phyloP scores from a whole-genome alignment of 495 filamentous ascomycete genomes.

The Viridothelium virens region DNA sequence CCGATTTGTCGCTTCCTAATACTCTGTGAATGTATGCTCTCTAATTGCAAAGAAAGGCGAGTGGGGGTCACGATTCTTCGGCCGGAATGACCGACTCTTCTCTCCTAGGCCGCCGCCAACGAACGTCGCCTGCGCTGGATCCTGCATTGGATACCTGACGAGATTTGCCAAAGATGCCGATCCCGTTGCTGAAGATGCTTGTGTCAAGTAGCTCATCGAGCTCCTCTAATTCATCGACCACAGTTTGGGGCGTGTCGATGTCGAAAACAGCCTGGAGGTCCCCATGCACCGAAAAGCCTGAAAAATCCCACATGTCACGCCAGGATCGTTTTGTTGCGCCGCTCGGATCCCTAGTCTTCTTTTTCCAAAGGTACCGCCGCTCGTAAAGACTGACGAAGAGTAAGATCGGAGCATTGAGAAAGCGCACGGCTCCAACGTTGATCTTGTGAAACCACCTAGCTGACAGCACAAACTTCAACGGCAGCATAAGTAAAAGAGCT shows the following conservation, averaged over 20 bases:
- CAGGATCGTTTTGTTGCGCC: constrained; percentile 39
- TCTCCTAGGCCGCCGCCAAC: not conserved
- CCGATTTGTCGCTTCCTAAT: not conserved
- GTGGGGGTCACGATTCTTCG: not conserved
- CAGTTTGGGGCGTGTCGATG: constrained; percentile 52
- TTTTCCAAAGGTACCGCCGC: constrained; percentile 41
- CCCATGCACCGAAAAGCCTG: constrained; percentile 51
- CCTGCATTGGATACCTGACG: not conserved
- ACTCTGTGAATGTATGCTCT: not conserved
- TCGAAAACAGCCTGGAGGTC: constrained; percentile 64
- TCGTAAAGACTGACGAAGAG: constrained; percentile 53
- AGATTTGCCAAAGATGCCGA: constrained; percentile 34
- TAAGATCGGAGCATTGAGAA: constrained; percentile 58
- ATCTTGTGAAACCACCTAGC: constrained; percentile 73
- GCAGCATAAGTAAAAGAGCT: constrained; percentile 54
- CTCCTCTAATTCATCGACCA: constrained; percentile 50
- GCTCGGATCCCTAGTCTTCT: constrained; percentile 33
- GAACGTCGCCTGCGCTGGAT: not conserved
- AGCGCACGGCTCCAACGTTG: constrained; percentile 56
- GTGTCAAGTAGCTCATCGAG: constrained; percentile 38
- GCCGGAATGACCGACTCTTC: not conserved
- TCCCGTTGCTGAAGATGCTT: constrained; percentile 27
- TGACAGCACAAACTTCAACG: constrained; percentile 55
- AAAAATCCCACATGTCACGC: constrained; percentile 43
- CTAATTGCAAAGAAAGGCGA: not conserved